Conservation (phyloP, 495 filamentous ascomycete genomes). For the Penicillium subrubescens region DNA sequence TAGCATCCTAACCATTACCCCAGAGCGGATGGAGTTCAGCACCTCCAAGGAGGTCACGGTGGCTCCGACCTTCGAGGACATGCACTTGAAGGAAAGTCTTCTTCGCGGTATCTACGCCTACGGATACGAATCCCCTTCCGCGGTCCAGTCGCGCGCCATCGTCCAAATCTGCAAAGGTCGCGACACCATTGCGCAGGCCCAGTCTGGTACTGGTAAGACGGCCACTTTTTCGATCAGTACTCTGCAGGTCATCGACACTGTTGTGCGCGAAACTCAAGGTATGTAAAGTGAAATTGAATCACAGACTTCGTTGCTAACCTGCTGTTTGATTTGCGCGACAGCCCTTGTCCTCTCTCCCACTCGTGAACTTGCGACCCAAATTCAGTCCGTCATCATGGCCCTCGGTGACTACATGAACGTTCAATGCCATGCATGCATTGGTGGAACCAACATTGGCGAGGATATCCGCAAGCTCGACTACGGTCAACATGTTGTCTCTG, state of each 20-base stretch:
- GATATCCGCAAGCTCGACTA: slow-evolving; percentile 97
- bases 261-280: slow-evolving; percentile 82
- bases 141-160: slow-evolving; percentile 95
- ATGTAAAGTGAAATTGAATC: slow-evolving; percentile 9
- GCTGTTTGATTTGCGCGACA: slow-evolving; percentile 18
- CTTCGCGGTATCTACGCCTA: slow-evolving; percentile 98
- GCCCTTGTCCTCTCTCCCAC: slow-evolving; percentile 97
- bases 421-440: slow-evolving; percentile 98
- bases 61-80: slow-evolving; percentile 70
- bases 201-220: slow-evolving; percentile 98
- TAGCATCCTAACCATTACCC: slow-evolving; percentile 29
- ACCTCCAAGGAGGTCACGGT: slow-evolving; percentile 98
- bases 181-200: slow-evolving; percentile 98
- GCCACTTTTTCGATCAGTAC: slow-evolving; percentile 98
- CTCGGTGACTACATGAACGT: slow-evolving; percentile 99
- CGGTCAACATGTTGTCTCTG: slow-evolving; percentile 94
- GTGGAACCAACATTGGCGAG: slow-evolving; percentile 94
- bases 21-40: slow-evolving; percentile 93
- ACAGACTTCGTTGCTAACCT: slow-evolving; percentile 13
- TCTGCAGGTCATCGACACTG: slow-evolving; percentile 88
- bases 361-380: slow-evolving; percentile 96
- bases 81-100: slow-evolving; percentile 93
- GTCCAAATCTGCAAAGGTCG: slow-evolving; percentile 98
- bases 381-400: slow-evolving; percentile 96
- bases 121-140: slow-evolving; percentile 95